Conservation (phyloP, 352 stramenopile species). For the Globisporangium heterothallicum region DNA sequence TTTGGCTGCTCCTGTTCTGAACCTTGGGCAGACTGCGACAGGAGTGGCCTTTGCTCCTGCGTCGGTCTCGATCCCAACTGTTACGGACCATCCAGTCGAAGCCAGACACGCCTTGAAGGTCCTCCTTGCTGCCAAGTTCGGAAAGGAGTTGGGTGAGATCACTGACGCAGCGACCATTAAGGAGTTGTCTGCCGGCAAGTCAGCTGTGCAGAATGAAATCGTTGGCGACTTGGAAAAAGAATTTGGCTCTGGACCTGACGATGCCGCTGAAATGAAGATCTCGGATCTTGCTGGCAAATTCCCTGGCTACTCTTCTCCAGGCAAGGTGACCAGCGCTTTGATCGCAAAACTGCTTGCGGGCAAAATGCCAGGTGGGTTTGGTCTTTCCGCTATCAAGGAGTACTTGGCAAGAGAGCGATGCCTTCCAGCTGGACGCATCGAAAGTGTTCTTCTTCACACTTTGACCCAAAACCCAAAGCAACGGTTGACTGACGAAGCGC, state of each 20-base stretch:
- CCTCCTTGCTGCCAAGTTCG: constrained; percentile 72
- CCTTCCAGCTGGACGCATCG: constrained; percentile 60
- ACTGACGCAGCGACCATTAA: constrained; percentile 66
- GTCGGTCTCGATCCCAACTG: constrained; percentile 43
- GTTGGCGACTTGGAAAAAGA: constrained; percentile 83
- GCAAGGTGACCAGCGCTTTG: constrained; percentile 68
- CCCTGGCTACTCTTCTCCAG: constrained; percentile 55
- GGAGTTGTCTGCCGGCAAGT: constrained; percentile 75
- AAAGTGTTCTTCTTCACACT: constrained; percentile 75
- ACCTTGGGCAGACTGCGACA: constrained; percentile 11
- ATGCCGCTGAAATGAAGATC: constrained; percentile 75
- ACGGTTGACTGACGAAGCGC: constrained; percentile 51
- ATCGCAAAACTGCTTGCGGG: constrained; percentile 76
- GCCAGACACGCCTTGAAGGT: constrained; percentile 74
- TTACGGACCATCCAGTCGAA: constrained; percentile 57
- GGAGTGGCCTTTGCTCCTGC: constrained; percentile 30
- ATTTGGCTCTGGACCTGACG: constrained; percentile 73
- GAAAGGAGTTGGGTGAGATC: constrained; percentile 66
- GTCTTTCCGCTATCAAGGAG: constrained; percentile 63
- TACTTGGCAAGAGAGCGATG: constrained; percentile 70
- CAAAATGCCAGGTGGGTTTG: constrained; percentile 83
- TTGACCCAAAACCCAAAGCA: constrained; percentile 66
- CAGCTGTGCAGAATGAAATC: constrained; percentile 86
- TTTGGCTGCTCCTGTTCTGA: constrained; percentile 26
- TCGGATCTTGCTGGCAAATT: constrained; percentile 65